These are phyloP conservation scores for Chrysanthemum lavandulifolium DNA, from an alignment of 129 eudicot species.

Conservation along the genomic window DNA sequence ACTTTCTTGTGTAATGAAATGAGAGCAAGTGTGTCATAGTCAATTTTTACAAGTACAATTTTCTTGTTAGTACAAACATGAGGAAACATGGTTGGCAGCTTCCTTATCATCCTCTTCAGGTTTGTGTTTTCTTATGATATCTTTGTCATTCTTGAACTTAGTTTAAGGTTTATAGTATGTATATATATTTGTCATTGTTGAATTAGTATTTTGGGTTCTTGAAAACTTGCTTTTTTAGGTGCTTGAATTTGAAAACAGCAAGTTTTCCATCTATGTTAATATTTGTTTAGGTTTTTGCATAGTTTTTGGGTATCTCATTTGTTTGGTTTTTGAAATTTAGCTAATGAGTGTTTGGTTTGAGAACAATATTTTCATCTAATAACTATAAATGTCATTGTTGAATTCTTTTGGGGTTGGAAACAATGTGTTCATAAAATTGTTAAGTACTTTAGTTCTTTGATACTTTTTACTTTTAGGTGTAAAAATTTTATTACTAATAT, in stretches of 20 bases:
- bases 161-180: constrained; percentile 6
- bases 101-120: constrained; percentile 99
- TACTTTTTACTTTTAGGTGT: too few relatives aligned
- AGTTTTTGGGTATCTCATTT: background rate
- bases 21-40: constrained; percentile 13
- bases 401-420: background rate
- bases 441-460: too few relatives aligned
- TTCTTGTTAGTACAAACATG: constrained; percentile 53
- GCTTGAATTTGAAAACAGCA: background rate
- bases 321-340: background rate
- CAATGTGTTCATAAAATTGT: background rate
- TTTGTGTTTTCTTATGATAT: constrained; percentile 18
- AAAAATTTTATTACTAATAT: too few relatives aligned
- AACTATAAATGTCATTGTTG: background rate
- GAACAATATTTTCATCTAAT: background rate
- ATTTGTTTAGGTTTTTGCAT: too few relatives aligned
- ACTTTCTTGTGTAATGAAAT: constrained; percentile 6
- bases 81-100: constrained; percentile 99
- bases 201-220: constrained; percentile 4
- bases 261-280: background rate
- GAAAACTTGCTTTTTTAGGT: background rate
- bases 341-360: background rate
- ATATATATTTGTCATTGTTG: background rate
- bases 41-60: background rate
- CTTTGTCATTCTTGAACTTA: background rate